Base-by-base conservation (phyloP, 441 rosid species). In the Syzygium syzygioides region DNA sequence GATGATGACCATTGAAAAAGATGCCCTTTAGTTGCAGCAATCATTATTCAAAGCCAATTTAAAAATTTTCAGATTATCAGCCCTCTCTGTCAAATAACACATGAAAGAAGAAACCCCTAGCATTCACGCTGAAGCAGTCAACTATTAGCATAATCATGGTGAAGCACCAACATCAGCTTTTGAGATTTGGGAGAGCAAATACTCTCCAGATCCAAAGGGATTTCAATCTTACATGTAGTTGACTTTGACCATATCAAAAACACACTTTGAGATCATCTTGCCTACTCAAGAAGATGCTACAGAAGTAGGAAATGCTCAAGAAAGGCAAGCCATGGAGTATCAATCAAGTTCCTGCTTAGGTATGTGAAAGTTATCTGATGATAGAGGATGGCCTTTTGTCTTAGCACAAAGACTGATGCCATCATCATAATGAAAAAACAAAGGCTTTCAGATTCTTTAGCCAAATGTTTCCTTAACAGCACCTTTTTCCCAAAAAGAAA, bases 1-100 rank as follows among this genome's bases (percentile, higher is more conserved):
- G 52, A 62, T 32, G 87, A 56, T 28, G 59, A 85, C n/a, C 80
- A 28, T 76, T 45, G 28, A 48, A 83, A 89, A 90, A 86, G 90
- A 79, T 53, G 50, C 50, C 68, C 32, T 55, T 76, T 41, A 25
- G 50, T 76, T 41, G 52, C 83, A 76, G 52, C 52, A 76, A 76
- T 41, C 83, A 76, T 76, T 76, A 41, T 76, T 52, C 53, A 25
- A 17, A 76, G 53, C 52, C 50, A 41, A 26, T 76, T 41, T 76
- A 76, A 41, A 76, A 76, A 45, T 20, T 76, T 76, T 71, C 28
- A 37, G 80, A 28, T 71, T 28, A 52, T 37, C 26, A 13, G 80
- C 41, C 52, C 26, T 41, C 83, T 14, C 50, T 41, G 83, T 41
- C 83, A 76, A 41, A 76, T 41, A 23, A 41, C 48, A 20, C 28